Evolutionary conservation across 2,329 filamentous ascomycete species (phyloP), one percentile per base, ranked within the genome.

Genomic region (Lachnellula occidentalis): DNA sequence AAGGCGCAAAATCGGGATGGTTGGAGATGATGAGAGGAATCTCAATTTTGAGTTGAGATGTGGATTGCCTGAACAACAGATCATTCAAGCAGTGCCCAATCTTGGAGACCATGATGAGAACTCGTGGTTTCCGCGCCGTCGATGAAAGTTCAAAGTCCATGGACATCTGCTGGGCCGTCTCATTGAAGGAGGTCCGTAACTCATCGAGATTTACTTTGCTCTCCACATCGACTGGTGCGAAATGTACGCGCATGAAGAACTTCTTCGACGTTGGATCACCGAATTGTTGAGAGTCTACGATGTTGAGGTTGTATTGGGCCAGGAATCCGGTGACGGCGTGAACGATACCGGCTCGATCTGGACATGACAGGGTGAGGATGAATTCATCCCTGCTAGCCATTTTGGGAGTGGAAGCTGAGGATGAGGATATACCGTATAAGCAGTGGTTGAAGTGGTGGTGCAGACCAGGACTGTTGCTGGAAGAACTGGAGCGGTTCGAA

Each of bases 181-280:
- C 71, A 27, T 75, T 72, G 64, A 92, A 85, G 6, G 81, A 78
- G 53, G 69, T 70, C 7, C 67, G 70, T 47, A 90, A 74, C 59
- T 79, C 72, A 19, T 75, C 75, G 37, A 59, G 48, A 76, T 80
- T 57, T 72, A 77, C 34, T 21, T 55, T 50, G 55, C 39, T 56
- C 69, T 70, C 6, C 76, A 27, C 34, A 19, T 59, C 56, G 9
- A 76, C 77, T 57, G 86, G 81, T 9, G 83, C 86, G 65, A 92
- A 92, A 71, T 92, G 88, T 64, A 92, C 87, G 69, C 89, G 82
- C 89, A 94, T 92, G 75, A 94, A 94, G 77, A 94, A 94, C 55
- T 80, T 86, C 68, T 87, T 75, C 19, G 85, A 87, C 22, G 77
- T 80, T 24, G 84, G 82, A 72, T 92, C 89, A 42, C 84, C 87